A percentile compares a stretch with the other conserved stretches of the same genome.
phyloP scores from a whole-genome alignment of 805 yeast genomes.

The Saccharomycopsis sp. region DNA sequence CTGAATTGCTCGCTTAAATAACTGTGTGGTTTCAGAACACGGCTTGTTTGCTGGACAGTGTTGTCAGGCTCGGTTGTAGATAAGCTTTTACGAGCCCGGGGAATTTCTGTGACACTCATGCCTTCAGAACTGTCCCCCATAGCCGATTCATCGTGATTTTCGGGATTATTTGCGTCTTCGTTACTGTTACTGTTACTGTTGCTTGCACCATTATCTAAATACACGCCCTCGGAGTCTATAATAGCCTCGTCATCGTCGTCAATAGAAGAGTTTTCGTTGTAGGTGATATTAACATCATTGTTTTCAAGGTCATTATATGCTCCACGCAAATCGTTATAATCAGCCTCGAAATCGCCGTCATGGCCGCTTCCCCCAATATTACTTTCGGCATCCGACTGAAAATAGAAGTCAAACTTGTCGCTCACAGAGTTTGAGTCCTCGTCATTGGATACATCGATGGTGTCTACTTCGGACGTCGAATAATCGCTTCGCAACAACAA shows the following conservation, averaged over 20 bases:
- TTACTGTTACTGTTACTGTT: background rate
- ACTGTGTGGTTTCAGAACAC: background rate
- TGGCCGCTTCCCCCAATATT: background rate
- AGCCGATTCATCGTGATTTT: background rate
- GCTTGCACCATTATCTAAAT: background rate
- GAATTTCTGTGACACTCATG: background rate
- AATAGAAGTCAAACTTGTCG: background rate
- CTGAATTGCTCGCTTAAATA: background rate
- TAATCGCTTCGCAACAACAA: background rate
- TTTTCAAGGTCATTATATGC: background rate
- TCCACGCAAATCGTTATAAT: background rate
- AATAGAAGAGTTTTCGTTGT: background rate
- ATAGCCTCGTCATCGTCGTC: background rate
- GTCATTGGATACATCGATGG: background rate
- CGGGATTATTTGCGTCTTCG: background rate
- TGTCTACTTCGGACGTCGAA: background rate
- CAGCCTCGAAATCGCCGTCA: background rate
- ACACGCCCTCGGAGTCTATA: background rate
- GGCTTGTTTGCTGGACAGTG: background rate
- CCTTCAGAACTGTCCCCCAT: background rate
- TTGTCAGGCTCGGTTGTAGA: conserved; percentile 1
- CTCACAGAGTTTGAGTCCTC: background rate
- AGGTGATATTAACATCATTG: background rate
- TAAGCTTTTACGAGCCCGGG: background rate
- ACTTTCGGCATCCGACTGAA: background rate